Base-by-base conservation (phyloP, 495 filamentous ascomycete species). In the Elasticomyces elasticus region DNA sequence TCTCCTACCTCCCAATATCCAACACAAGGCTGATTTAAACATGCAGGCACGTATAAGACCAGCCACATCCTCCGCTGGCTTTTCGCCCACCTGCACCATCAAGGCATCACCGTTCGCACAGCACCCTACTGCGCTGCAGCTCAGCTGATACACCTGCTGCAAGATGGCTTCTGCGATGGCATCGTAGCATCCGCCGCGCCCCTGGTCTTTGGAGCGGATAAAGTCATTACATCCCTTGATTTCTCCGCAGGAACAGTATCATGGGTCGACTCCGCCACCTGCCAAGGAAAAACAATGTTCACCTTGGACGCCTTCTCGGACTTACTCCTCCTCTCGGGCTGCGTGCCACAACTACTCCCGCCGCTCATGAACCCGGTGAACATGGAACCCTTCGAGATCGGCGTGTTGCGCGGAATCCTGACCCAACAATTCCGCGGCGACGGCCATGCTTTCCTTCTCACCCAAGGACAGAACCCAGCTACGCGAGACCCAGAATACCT, bases 101-200 rank as follows among this genome's bases (percentile, higher is more conserved):
- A 82, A 52, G 76, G 76, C 4, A 72, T 95, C 38, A 76, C 86
- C 33, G 95, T 89, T 66, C 78, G 87, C 47, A 86, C 95, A 47
- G 85, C 94, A 13, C 94, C 92, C 2, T 96, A 90, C 69, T 86
- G 83, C 63, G 87, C 91, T 41, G 83, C 85, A 56, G 86, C 89
- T 46, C 91, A 97, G 89, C 79, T 98, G 52, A 83, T 85, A 42
- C 89, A 94, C 66, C 80, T 94, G 48, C 79, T 50, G 75, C 81
- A 42, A 82, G 75, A 15, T 24, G 78, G 81, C 33, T 78, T 85
- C 46, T 76, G 86, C 51, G 86, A 89, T 53, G 84, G 84, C 19
- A 75, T 96, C 56, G 88, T 85, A 68, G 90, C 88, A 27, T 79
- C 88, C 1, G 80, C 89, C n/a, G 90, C 96, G 66, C 72, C 88